These are phyloP conservation scores for Metschnikowia koreensis DNA, from an alignment of 805 yeast genomes.

Conservation along the genomic window DNA sequence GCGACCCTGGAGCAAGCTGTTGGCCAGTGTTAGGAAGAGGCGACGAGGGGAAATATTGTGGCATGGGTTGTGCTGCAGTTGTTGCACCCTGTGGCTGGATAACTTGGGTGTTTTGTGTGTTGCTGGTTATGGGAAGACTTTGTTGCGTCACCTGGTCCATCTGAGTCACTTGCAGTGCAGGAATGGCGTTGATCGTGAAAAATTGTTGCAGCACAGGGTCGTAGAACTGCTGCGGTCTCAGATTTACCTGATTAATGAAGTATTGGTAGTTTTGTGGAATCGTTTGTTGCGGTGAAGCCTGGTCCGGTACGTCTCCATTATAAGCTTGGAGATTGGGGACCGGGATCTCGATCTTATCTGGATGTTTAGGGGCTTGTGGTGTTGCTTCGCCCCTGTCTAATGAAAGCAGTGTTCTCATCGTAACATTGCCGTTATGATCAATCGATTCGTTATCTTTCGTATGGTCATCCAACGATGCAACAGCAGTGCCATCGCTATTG, in stretches of 20 bases:
- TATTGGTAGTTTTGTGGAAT: slow-evolving; percentile 22
- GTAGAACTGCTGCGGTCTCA: slow-evolving; percentile 40
- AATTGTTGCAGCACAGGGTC: slow-evolving; percentile 46
- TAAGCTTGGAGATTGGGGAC: neutral
- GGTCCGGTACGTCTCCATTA: slow-evolving; percentile 1
- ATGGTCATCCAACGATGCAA: slow-evolving; percentile 35
- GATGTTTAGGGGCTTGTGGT: neutral
- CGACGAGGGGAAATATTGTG: slow-evolving; percentile 40
- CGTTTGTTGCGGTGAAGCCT: slow-evolving; percentile 16
- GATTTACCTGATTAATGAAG: slow-evolving; percentile 22
- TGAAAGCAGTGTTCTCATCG: slow-evolving; percentile 9
- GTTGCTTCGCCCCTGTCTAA: neutral
- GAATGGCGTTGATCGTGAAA: slow-evolving; percentile 37
- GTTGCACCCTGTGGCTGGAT: neutral
- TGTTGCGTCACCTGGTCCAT: slow-evolving; percentile 13
- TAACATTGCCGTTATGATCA: slow-evolving; percentile 13
- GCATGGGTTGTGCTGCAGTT: slow-evolving; percentile 18
- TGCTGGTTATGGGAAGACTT: neutral
- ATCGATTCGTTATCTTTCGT: slow-evolving; percentile 14
- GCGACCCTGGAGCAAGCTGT: slow-evolving; percentile 11
- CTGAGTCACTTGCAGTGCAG: slow-evolving; percentile 25
- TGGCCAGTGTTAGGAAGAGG: slow-evolving; percentile 26
- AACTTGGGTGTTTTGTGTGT: neutral
- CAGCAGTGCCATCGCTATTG: slow-evolving; percentile 45
- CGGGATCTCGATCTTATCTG: slow-evolving; percentile 3